These are phyloP conservation scores for Phyllosticta paracitricarpa DNA, from an alignment of 2,329 filamentous ascomycete species.

Conservation along the genomic window DNA sequence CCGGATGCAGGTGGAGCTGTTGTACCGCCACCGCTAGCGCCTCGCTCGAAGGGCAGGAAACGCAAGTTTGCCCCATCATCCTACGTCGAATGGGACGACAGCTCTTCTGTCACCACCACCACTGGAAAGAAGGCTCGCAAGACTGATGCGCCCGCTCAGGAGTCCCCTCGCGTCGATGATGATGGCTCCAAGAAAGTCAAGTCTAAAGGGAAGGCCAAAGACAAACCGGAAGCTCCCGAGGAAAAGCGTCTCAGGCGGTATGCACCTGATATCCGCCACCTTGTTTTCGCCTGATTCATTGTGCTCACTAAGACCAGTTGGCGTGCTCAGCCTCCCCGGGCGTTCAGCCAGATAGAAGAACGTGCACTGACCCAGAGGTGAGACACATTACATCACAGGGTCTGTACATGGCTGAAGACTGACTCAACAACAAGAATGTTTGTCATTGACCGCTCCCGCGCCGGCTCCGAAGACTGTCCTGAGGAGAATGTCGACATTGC, in stretches of 20 bases:
- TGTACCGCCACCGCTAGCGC: conserved; percentile 2
- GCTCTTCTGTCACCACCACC: neutral
- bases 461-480: conserved; percentile 34
- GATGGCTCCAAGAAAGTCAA: conserved; percentile 11
- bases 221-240: conserved; percentile 3
- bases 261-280: neutral
- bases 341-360: conserved; percentile 37
- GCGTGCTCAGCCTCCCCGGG: conserved; percentile 32
- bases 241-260: conserved; percentile 24
- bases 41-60: conserved; percentile 1
- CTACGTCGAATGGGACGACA: neutral
- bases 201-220: conserved; percentile 11
- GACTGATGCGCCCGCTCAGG: neutral
- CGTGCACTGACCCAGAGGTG: conserved; percentile 40
- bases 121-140: neutral
- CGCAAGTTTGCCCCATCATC: conserved; percentile 1
- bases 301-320: conserved; percentile 14
- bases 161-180: neutral
- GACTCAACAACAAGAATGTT: conserved; percentile 34
- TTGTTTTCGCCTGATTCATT: neutral
- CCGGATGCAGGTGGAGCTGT: neutral
- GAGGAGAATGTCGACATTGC: conserved; percentile 48
- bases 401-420: conserved; percentile 18
- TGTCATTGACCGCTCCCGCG: conserved; percentile 41
- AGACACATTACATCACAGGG: conserved; percentile 2